These are phyloP conservation scores for Colletotrichum australisinense DNA, from an alignment of 2,329 filamentous ascomycete genomes.

Conservation along the genomic window DNA sequence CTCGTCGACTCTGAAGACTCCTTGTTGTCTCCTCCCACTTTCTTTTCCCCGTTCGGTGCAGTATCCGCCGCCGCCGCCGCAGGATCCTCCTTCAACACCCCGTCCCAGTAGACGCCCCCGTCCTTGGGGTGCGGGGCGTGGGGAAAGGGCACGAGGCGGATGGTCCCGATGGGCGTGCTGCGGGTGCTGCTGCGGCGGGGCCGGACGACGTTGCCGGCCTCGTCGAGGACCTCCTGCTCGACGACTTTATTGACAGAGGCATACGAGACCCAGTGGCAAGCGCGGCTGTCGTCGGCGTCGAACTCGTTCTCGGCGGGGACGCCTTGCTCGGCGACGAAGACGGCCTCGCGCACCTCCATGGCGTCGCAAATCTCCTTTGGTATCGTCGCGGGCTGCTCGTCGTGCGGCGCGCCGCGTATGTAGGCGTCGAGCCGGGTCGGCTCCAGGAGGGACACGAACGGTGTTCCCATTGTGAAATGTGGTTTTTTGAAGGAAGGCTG, in stretches of 20 bases:
- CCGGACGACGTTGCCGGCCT: slow-evolving; percentile 52
- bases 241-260: slow-evolving; percentile 66
- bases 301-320: slow-evolving; percentile 76
- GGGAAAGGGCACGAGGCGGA: slow-evolving; percentile 85
- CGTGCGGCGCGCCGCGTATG: slow-evolving; percentile 50
- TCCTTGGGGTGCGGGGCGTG: slow-evolving; percentile 72
- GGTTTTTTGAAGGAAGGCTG: neutral
- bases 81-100: slow-evolving; percentile 47
- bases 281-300: slow-evolving; percentile 82
- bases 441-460: slow-evolving; percentile 60
- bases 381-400: slow-evolving; percentile 57
- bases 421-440: slow-evolving; percentile 63
- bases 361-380: slow-evolving; percentile 71
- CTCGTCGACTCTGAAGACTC: neutral
- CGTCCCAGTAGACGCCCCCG: slow-evolving; percentile 61
- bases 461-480: slow-evolving; percentile 55
- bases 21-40: slow-evolving; percentile 37
- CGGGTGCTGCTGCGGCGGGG: slow-evolving; percentile 57
- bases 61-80: slow-evolving; percentile 29
- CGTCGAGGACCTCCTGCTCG: slow-evolving; percentile 56
- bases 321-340: slow-evolving; percentile 71
- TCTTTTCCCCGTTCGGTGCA: slow-evolving; percentile 31
- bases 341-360: slow-evolving; percentile 70
- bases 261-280: slow-evolving; percentile 92
- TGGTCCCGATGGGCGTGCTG: slow-evolving; percentile 74